These are phyloP conservation scores for Nosema muscidifuracis DNA, from an alignment of 371 early-diverging fungal species.

Conservation along the genomic window DNA sequence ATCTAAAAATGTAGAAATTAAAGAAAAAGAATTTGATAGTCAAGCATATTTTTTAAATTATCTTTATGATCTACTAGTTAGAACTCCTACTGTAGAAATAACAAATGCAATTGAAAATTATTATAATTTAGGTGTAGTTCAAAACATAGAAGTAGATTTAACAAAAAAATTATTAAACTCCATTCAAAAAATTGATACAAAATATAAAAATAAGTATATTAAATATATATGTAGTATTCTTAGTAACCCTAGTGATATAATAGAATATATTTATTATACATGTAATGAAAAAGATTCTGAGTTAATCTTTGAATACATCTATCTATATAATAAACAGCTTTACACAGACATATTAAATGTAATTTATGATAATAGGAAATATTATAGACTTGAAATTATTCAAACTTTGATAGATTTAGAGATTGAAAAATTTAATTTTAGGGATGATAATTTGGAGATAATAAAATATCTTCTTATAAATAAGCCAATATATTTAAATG, in stretches of 20 bases:
- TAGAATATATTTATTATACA: background rate
- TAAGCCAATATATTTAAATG: constrained; percentile 7
- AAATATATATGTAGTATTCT: constrained; percentile 2
- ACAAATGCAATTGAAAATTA: constrained; percentile 21
- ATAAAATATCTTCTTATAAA: constrained; percentile 9
- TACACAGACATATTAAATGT: constrained; percentile 4
- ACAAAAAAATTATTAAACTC: constrained; percentile 1
- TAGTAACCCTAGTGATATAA: constrained; percentile 1
- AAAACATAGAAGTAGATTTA: background rate
- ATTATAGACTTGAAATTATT: constrained; percentile 16
- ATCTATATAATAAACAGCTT: constrained; percentile 5
- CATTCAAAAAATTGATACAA: background rate
- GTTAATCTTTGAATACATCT: constrained; percentile 5
- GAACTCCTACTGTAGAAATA: constrained; percentile 16
- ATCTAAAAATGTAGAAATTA: background rate
- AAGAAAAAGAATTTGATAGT: constrained; percentile 20
- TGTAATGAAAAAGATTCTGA: constrained; percentile 1
- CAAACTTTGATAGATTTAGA: background rate
- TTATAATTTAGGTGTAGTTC: background rate
- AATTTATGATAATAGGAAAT: constrained; percentile 19
- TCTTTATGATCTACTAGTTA: constrained; percentile 20
- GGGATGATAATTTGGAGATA: constrained; percentile 19
- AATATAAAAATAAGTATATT: background rate
- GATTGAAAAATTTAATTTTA: constrained; percentile 4
- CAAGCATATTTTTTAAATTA: constrained; percentile 6